Conservation (phyloP, 176 grass and related monocot species). For the Carex kokanica region DNA sequence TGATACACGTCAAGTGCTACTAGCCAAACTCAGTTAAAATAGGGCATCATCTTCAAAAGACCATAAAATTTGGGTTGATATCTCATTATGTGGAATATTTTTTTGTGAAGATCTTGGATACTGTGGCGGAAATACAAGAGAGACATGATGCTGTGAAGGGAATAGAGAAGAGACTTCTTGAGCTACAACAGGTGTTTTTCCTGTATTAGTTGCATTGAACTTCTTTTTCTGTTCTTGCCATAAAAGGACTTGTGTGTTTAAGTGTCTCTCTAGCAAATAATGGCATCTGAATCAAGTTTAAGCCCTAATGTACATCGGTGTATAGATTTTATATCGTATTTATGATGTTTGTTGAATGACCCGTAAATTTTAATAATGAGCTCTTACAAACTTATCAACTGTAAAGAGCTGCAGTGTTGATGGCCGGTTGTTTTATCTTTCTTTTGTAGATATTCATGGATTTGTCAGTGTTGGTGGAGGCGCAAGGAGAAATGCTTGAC, state of each 20-base stretch:
- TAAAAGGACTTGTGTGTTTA: not conserved
- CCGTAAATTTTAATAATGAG: not conserved
- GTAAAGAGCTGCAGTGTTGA: not conserved
- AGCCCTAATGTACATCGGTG: not conserved
- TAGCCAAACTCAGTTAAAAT: not conserved
- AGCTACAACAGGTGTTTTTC: constrained; percentile 66
- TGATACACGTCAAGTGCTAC: not conserved
- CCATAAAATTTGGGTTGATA: not conserved
- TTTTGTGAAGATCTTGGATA: constrained; percentile 56
- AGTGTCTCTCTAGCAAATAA: not conserved
- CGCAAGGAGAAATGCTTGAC: constrained; percentile 65
- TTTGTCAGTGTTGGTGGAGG: constrained; percentile 67
- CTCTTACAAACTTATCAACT: not conserved
- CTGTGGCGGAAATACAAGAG: constrained; percentile 85
- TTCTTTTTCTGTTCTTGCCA: not conserved
- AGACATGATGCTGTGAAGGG: constrained; percentile 71
- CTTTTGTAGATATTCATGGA: constrained; percentile 61
- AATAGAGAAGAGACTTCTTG: constrained; percentile 72
- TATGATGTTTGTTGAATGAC: not conserved
- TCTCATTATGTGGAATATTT: constrained; percentile 23
- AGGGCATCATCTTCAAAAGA: not conserved
- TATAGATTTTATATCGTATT: not conserved
- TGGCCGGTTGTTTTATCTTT: not conserved
- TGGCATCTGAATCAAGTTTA: not conserved
- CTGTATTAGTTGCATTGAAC: not conserved